A percentile compares a stretch with the other conserved stretches of the same genome.
Evolutionary conservation across 2,329 filamentous ascomycete species (phyloP).

Genomic region (Ophiostoma sp.): DNA sequence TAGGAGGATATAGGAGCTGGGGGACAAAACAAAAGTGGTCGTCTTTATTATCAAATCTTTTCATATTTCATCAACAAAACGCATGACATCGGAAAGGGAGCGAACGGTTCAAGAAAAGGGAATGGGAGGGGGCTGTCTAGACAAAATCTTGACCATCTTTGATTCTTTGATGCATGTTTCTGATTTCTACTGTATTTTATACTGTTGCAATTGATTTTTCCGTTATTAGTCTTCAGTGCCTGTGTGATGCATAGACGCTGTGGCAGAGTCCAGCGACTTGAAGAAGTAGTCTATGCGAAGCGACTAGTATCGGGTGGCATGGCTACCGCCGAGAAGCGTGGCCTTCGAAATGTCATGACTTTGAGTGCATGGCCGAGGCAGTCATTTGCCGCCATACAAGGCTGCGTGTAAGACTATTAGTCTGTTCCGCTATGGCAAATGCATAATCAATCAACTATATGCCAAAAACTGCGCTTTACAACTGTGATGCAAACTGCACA

Average conservation of each 20-base stretch:
- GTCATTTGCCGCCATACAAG: too few species aligned
- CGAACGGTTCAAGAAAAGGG: constrained; percentile 15
- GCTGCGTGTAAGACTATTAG: not conserved
- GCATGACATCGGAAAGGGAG: constrained; percentile 11
- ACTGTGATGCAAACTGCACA: not conserved
- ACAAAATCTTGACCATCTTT: constrained; percentile 20
- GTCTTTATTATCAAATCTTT: constrained; percentile 6
- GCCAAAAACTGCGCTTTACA: not conserved
- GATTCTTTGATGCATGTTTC: constrained; percentile 13
- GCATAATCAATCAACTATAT: not conserved
- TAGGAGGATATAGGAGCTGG: not conserved
- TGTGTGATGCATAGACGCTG: not conserved
- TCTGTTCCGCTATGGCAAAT: not conserved
- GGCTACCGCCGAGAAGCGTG: too few species aligned
- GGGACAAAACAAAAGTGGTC: constrained; percentile 13
- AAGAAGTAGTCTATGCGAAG: not conserved
- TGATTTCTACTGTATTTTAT: constrained; percentile 11
- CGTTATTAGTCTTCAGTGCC: not conserved
- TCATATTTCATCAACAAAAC: not conserved
- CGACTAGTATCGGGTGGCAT: not conserved
- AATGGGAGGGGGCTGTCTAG: constrained; percentile 18
- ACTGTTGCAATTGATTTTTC: constrained; percentile 6
- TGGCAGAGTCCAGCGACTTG: not conserved
- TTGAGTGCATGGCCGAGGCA: not conserved
- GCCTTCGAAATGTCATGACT: not conserved